Evolutionary conservation across 441 rosid genomes (phyloP).

Genomic region (Erodium trifolium): DNA sequence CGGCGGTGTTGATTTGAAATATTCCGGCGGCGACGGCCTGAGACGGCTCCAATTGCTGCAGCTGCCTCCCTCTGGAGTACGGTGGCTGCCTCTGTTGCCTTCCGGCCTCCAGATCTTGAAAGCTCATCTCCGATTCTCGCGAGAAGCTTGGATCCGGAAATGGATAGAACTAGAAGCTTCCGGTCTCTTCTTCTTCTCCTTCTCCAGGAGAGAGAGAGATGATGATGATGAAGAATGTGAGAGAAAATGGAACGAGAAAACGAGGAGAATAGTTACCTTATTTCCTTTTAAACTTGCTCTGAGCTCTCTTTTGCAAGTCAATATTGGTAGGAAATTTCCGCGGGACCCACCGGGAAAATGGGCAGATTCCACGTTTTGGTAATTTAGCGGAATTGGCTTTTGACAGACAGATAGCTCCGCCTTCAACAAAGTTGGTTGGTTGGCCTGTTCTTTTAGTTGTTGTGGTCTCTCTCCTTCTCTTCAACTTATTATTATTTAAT

Average conservation of each 20-base stretch:
- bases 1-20: constrained; percentile 69
- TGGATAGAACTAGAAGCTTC: background rate
- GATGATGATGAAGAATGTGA: background rate
- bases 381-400: too few relatives aligned
- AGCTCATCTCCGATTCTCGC: constrained; percentile 42
- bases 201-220: background rate
- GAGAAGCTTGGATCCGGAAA: background rate
- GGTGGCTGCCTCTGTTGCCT: constrained; percentile 14
- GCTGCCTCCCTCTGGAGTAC: constrained; percentile 19
- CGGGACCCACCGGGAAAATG: background rate
- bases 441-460: too few relatives aligned
- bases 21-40: constrained; percentile 70
- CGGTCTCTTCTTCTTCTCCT: constrained; percentile 5
- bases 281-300: background rate
- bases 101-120: constrained; percentile 65
- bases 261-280: background rate
- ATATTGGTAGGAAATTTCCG: background rate
- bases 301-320: too few relatives aligned
- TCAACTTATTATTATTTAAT: too few relatives aligned
- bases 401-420: too few relatives aligned
- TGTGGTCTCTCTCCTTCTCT: too few relatives aligned
- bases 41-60: constrained; percentile 30
- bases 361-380: too few relatives aligned
- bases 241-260: background rate
- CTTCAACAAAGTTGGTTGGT: too few relatives aligned